Evolutionary conservation across 2,329 filamentous ascomycete species (phyloP), one percentile per base, ranked within the genome.

Genomic region (Onygena corvina): DNA sequence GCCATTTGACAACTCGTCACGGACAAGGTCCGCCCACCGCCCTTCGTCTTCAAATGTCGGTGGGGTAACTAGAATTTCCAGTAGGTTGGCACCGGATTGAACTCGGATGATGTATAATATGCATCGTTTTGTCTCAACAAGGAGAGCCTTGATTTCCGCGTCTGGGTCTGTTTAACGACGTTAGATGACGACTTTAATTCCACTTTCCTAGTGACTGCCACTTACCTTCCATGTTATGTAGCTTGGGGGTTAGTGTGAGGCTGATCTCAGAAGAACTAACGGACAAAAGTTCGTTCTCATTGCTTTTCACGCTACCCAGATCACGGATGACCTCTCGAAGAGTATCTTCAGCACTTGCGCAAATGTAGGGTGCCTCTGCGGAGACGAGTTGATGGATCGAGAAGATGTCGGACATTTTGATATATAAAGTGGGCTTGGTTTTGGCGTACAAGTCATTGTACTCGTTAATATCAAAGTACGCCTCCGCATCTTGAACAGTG

Each of bases 111-210:
- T 96, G 68, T 96, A 98, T 54, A 98, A 73, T 34, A 96, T 84
- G 62, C 92, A 94, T 59, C 92, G 82, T 71, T 98, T 98, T 2
- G 92, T 96, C 69, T 96, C 92, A 81, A 95, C 96, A 65, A 95
- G 95, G 2, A 98, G 75, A 1, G 88, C 76, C 68, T 96, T 95
- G 54, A 92, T 75, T 52, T 92, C 85, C 3, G 89, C 87, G 61
- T 96, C 90, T 3, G 92, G 90, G 62, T 98, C 92, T 76, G 59
- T 9, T 23, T 7, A 16, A 6, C 29, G 30, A 57, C 12, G 21
- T 50, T 38, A 52, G 42, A 7, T 34, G 14, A 8, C 2, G 9
- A 27, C 16, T 9, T 42, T 18, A 23, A 21, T 2, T 30, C 9
- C 27, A 14, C 3, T 6, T 18, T 47, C 6, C 8, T 42, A 31